Conservation (phyloP, 2,329 filamentous ascomycete species). For the Nigrospora osmanthi region DNA sequence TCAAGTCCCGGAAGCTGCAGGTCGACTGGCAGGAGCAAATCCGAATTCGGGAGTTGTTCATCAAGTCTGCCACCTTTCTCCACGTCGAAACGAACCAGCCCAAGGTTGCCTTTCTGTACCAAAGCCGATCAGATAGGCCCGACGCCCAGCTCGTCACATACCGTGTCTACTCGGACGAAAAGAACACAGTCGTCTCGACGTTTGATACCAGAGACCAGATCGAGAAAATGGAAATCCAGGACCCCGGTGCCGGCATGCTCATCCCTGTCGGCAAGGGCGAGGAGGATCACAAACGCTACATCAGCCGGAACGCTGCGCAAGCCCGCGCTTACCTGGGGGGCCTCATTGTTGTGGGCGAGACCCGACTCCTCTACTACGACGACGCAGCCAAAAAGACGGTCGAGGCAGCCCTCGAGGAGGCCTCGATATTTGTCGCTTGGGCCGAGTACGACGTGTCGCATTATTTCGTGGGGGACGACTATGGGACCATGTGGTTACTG, state of each 20-base stretch:
- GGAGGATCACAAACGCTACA: conserved; percentile 51
- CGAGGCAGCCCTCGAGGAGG: conserved; percentile 57
- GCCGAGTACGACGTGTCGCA: conserved; percentile 71
- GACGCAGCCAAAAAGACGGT: conserved; percentile 63
- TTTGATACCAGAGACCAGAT: conserved; percentile 50
- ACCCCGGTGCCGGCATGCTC: conserved; percentile 50
- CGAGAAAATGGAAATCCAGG: conserved; percentile 44
- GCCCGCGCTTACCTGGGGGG: conserved; percentile 58
- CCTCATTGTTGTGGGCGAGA: conserved; percentile 70
- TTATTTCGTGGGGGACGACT: conserved; percentile 89
- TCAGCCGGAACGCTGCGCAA: conserved; percentile 45
- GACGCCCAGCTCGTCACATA: conserved; percentile 52
- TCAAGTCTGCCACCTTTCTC: conserved; percentile 49
- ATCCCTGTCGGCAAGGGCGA: conserved; percentile 53
- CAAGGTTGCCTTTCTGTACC: conserved; percentile 50
- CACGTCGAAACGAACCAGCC: conserved; percentile 52
- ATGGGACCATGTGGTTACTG: conserved; percentile 77
- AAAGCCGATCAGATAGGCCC: conserved; percentile 40
- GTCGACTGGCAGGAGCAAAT: conserved; percentile 46
- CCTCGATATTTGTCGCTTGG: conserved; percentile 89
- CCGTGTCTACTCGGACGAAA: conserved; percentile 50
- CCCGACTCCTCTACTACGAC: conserved; percentile 77
- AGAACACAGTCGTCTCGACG: conserved; percentile 40
- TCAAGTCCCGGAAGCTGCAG: conserved; percentile 34
- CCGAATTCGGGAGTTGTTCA: conserved; percentile 50